Base-by-base conservation (phyloP, 768 basidiomycete genomes). In the Russula ochroleuca region DNA sequence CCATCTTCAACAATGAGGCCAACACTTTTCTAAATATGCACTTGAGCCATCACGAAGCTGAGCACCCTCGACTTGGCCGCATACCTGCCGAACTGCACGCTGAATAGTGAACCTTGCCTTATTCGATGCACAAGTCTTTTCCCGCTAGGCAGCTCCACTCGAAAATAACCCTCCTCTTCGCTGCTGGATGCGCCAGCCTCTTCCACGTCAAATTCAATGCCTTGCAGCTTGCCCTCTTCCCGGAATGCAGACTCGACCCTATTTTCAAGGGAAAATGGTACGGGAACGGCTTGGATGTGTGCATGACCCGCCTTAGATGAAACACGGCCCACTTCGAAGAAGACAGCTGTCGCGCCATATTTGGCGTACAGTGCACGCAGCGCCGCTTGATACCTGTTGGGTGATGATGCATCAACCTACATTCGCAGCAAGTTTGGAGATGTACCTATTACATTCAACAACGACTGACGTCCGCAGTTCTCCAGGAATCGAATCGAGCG, bases 1-100 rank as follows among this genome's bases (percentile, higher is more conserved):
- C 86, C 59, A 84, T 83, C 17, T 81, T 85, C 59, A 98, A 71
- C n/a, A 98, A 74, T 40, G 82, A 78, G 6, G 88, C 91, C 49
- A 98, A 72, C 17, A 90, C 92, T 74, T 89, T 85, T 75, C 96
- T 98, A 71, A 69, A 65, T 64, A 55, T 25, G 19, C 65, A 37
- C 63, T 64, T 52, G 5, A 47, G 57, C 35, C 35, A 17, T 53
- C 21, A 40, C 19, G 35, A 48, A 35, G 37, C 21, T 11, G 41
- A 35, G n/a, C 37, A 28, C 4, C 62, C 9, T 33, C 2, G 2
- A 40, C 52, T 31, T 40, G 35, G 45, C 62, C 45, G 72, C 85
- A 71, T 72, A 96, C 95, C 96, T 84, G 65, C 94, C 95, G 75
- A 98, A 98, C 72, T 98, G 94, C 50, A 98, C 78, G 67, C 86